Evolutionary conservation across 1,139 yeast genomes (phyloP), one percentile per base, ranked within the genome.

Genomic region (Saccharomyces hybrid): DNA sequence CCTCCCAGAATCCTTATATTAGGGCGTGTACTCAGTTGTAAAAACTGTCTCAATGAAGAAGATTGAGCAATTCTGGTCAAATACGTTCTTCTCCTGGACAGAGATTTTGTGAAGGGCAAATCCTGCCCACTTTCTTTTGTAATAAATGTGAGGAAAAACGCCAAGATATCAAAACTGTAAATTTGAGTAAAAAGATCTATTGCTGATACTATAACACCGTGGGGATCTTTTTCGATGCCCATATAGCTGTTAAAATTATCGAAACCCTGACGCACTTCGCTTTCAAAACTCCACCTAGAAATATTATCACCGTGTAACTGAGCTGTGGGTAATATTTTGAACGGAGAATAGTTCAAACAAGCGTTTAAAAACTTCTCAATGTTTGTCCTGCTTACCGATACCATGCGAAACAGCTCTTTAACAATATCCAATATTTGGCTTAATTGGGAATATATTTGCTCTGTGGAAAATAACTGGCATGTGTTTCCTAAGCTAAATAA

Each of bases 321-420:
- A 49, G 53, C 54, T 31, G 52, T 48, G 2, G 55, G 55, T 7
- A 59, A 54, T 28, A 59, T 42, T 32, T 47, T 52, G 5, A 55
- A 46, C 9, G 53, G 54, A 2, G 70, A 69, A 46, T 60, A 66
- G 50, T 61, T 59, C 31, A 62, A 44, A 13, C 64, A 59, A 14
- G 62, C 51, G 49, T 57, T 56, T 25, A 67, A 44, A 38, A 67
- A 63, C n/a, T 50, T 54, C 11, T 60, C 63, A 32, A 62, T 26
- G 30, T 58, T 59, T 6, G 50, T 55, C 28, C 60, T 58, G 46
- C 53, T 58, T 26, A 48, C n/a, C 4, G 57, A 28, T 8, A 61
- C 50, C 16, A 53, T 54, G 3, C 48, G 49, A 50, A 57, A 31
- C 9, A 63, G 20, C 16, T 57, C 55, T n/a, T 52, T 53, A 26